Evolutionary conservation across 495 filamentous ascomycete genomes (phyloP), one percentile per base, ranked within the genome.

Genomic region (Echria macrotheca): DNA sequence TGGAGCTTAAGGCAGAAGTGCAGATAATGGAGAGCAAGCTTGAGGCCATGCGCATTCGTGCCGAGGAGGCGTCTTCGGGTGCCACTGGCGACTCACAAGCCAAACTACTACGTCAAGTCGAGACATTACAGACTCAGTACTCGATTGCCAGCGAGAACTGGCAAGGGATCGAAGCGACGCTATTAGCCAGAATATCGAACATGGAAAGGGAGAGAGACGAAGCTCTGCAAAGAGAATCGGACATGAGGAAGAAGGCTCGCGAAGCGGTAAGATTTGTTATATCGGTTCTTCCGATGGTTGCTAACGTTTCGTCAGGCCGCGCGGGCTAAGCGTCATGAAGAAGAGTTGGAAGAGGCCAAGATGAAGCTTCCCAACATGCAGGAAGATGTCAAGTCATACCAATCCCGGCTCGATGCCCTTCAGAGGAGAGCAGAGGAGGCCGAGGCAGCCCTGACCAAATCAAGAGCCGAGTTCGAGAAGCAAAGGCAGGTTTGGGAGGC

Each of bases 111-210:
- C 81, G 94, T 36, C 94, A 97, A 67, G 82, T 97, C 23, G 94
- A 99, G 73, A 96, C 88, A 2, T 69, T 99, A 41, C 94, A 97
- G 68, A 91, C 86, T 4, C 94, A 99, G 66, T 95, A 99, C 65
- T 84, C 89, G 0, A 81, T 89, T 42, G 93, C 94, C 2, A 91
- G 87, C 52, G 90, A 95, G 57, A 99, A 97, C 63, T 99, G 94
- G 94, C 90, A 96, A 51, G 87, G 89, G 0, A 86, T 97, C 38
- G 91, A 99, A 56, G 79, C 86, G 10, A 90, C 86, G 0, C 68
- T 97, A 37, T 74, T 88, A 28, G 76, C 84, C 17, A 76, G 89
- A 37, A 74, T 94, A 22, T 74, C 80, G 1, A 82, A 70, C 45
- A 70, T 96, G 8, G 93, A 99, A 61, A 89, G 83, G 59, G 94